A percentile compares a stretch with the other conserved stretches of the same genome.
Evolutionary conservation across 1,284 basidiomycete genomes (phyloP).

Genomic region (Apiotrichum montevideense): DNA sequence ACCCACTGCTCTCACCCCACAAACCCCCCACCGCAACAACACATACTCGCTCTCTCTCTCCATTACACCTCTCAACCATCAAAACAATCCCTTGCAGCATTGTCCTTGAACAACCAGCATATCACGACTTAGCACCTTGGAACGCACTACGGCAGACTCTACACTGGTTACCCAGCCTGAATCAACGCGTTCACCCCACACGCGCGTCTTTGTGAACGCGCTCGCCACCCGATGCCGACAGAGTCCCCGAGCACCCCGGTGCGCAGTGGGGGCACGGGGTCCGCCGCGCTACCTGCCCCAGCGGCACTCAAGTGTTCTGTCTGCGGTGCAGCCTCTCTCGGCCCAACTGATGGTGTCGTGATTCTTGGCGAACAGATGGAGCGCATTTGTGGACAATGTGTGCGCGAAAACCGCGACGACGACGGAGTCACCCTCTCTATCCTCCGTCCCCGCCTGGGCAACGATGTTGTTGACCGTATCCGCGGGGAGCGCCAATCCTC

Average conservation of each 20-base stretch:
- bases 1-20: too few species aligned
- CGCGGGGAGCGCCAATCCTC: neutral
- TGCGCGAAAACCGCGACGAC: slow-evolving; percentile 6
- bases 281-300: slow-evolving; percentile 10
- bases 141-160: too few species aligned
- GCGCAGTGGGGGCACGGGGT: slow-evolving; percentile 1
- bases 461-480: neutral
- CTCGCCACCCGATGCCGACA: slow-evolving; percentile 30
- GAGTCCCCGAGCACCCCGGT: slow-evolving; percentile 27
- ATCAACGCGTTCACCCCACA: neutral
- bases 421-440: neutral
- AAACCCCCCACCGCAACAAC: too few species aligned
- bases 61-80: too few species aligned
- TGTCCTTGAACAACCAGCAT: too few species aligned
- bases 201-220: neutral
- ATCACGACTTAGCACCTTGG: too few species aligned
- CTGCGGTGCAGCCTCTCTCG: slow-evolving; percentile 28
- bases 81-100: too few species aligned
- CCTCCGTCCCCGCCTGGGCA: slow-evolving; percentile 7
- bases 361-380: slow-evolving; percentile 26
- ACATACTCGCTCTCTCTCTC: too few species aligned
- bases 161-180: too few species aligned
- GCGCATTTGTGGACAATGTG: slow-evolving; percentile 33
- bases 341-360: slow-evolving; percentile 17
- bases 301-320: slow-evolving; percentile 34